Evolutionary conservation across 306 rosid genomes (phyloP).

Genomic region (Cicer cuneatum): DNA sequence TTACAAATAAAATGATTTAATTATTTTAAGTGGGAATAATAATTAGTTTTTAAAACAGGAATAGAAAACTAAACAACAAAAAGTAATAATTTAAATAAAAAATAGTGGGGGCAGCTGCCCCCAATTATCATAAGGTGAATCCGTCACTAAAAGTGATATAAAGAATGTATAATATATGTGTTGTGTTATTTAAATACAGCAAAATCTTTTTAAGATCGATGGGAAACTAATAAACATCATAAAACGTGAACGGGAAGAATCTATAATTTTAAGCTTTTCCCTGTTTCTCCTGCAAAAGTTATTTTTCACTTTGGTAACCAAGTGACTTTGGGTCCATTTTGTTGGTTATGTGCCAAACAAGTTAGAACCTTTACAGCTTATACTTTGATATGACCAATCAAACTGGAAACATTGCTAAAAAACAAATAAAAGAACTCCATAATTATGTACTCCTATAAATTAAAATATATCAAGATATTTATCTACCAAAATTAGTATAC

Average conservation of each 20-base stretch:
- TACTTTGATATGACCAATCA: not conserved
- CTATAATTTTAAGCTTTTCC: slow-evolving; percentile 11
- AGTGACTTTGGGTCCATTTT: slow-evolving; percentile 46
- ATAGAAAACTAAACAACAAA: no score
- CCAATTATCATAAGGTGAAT: no score
- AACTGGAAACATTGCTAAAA: not conserved
- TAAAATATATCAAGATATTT: slow-evolving; percentile 27
- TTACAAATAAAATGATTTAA: no score
- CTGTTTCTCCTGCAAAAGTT: slow-evolving; percentile 31
- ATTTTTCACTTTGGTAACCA: slow-evolving; percentile 45
- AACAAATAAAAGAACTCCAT: not conserved
- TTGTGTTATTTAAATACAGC: no score
- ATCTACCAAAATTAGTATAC: slow-evolving; percentile 29
- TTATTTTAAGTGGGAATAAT: no score
- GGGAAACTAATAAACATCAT: not conserved
- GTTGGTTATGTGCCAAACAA: slow-evolving; percentile 43
- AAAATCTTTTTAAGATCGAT: no score
- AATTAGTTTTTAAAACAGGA: no score
- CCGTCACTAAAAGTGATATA: no score
- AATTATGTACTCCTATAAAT: not conserved
- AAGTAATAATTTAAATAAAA: no score
- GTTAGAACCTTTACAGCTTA: slow-evolving; percentile 52
- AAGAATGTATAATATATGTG: no score
- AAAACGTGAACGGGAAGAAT: not conserved
- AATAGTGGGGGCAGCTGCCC: no score